phyloP scores from a whole-genome alignment of 2,329 filamentous ascomycete genomes.

The Stagonosporopsis cucurbitacearum region DNA sequence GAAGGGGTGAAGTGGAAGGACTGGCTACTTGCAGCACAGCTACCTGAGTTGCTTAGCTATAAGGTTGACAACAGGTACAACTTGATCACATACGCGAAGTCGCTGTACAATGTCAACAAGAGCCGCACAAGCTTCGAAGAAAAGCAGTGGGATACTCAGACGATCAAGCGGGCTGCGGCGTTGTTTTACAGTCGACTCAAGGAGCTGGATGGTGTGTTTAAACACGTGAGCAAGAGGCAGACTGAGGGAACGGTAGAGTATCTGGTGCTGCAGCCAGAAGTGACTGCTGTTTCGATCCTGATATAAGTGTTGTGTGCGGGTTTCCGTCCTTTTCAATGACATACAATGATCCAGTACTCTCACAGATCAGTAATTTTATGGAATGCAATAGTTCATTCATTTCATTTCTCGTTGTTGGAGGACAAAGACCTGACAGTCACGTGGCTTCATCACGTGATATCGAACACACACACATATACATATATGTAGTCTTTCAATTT shows the following conservation, averaged over 20 bases:
- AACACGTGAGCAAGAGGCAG: conserved; percentile 11
- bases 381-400: too few species aligned
- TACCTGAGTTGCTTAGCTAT: conserved; percentile 17
- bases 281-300: conserved; percentile 18
- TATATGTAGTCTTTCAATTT: too few species aligned
- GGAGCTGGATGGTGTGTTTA: conserved; percentile 9
- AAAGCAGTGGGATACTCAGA: conserved; percentile 1
- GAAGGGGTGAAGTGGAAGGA: conserved; percentile 18
- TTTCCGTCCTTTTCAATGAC: background rate
- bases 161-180: conserved; percentile 12
- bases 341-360: too few species aligned
- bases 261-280: conserved; percentile 10
- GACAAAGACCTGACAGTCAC: too few species aligned
- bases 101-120: conserved; percentile 18
- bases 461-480: too few species aligned
- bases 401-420: too few species aligned
- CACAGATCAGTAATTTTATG: too few species aligned
- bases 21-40: conserved; percentile 14
- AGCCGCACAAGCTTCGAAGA: conserved; percentile 8
- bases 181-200: conserved; percentile 14
- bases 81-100: conserved; percentile 15
- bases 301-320: background rate
- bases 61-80: conserved; percentile 14
- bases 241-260: conserved; percentile 17
- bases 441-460: too few species aligned